These are phyloP conservation scores for Sclerotinia subarctica DNA, from an alignment of 2,329 filamentous ascomycete species.

Conservation along the genomic window DNA sequence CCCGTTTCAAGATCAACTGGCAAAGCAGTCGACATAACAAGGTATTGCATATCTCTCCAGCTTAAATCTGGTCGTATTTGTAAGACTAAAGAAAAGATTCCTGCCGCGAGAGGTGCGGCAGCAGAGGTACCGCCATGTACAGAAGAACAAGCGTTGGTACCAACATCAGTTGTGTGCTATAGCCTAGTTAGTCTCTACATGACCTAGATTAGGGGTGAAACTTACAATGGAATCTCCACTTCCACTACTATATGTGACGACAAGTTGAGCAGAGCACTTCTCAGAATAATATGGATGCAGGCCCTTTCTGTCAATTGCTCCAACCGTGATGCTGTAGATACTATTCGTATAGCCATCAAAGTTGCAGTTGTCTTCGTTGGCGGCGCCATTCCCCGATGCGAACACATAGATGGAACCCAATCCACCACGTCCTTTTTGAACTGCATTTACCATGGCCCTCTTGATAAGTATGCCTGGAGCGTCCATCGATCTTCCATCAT, in stretches of 20 bases:
- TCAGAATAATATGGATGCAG: conserved; percentile 96
- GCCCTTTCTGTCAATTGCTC: conserved; percentile 83
- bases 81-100: conserved; percentile 85
- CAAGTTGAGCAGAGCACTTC: conserved; percentile 89
- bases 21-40: conserved; percentile 79
- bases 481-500: conserved; percentile 93
- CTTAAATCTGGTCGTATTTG: conserved; percentile 80
- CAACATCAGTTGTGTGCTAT: conserved; percentile 90
- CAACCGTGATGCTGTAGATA: conserved; percentile 97
- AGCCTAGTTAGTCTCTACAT: conserved; percentile 26
- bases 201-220: conserved; percentile 21
- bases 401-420: conserved; percentile 94
- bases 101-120: conserved; percentile 87
- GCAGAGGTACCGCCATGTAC: conserved; percentile 94
- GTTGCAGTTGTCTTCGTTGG: conserved; percentile 91
- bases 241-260: conserved; percentile 95
- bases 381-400: conserved; percentile 90
- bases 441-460: conserved; percentile 84
- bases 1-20: conserved; percentile 70
- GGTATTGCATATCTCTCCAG: conserved; percentile 93
- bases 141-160: conserved; percentile 71
- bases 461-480: conserved; percentile 84
- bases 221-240: conserved; percentile 75
- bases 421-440: conserved; percentile 81
- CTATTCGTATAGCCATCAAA: conserved; percentile 99